Evolutionary conservation across 1,284 basidiomycete genomes (phyloP), one percentile per base, ranked within the genome.

Genomic region (Ganoderma boninense): DNA sequence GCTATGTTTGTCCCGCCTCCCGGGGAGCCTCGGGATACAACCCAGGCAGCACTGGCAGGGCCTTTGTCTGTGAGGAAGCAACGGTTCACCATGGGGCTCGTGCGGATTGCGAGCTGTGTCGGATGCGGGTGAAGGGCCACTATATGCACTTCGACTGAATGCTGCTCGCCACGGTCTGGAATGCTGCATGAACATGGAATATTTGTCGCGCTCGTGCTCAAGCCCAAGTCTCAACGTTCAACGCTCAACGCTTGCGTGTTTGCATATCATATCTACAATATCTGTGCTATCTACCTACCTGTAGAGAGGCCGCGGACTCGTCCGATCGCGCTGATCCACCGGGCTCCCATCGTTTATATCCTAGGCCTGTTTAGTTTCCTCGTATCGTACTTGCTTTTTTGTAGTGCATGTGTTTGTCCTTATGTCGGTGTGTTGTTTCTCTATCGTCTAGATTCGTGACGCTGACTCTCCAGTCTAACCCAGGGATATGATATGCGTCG

Each of bases 71-170:
- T 65, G 4, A 66, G 75, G 65, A 75, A 73, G 23, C 78, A 75
- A 56, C 85, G 87, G 7, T 87, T 93, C 73, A 89, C 87, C 69
- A 93, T 94, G 90, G 92, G 92, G 14, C 92, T 92, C 85, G 92
- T 8, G 84, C 87, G 4, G 92, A 92, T 76, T 94, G 92, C 76
- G 84, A 91, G 64, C 91, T 92, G 73, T 94, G 92, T 80, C 83
- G 87, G 68, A 78, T 87, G 74, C 89, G 90, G 2, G 85, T 92
- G 4, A 89, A 89, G 76, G 92, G 91, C 4, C 92, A 94, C 77
- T 92, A 87, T 80, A 87, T 89, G 77, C 92, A 94, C 80, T 86
- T 90, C 73, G 86, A 87, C 72, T 90, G 79, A 84, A 61, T 43
- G 8, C 43, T n/a, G 11, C 29, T 14, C 7, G 14, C 10, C 38